Evolutionary conservation across 768 basidiomycete genomes (phyloP), one percentile per base, ranked within the genome.

Genomic region (Boletus vinaceobasis): DNA sequence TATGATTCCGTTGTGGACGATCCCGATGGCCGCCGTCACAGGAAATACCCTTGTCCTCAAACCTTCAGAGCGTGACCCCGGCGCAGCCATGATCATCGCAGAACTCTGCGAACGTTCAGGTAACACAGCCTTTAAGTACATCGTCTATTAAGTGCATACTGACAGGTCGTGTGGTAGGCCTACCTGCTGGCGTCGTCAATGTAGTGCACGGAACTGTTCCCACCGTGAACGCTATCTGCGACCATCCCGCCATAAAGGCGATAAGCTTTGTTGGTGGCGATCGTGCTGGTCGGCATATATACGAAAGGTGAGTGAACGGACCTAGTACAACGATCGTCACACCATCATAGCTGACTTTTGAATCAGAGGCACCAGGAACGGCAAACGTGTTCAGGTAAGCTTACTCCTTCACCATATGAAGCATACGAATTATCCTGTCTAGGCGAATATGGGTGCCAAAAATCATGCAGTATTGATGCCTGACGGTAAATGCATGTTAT

Each of bases 251-350:
- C 4, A 93, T 99, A 75, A 93, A 85, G 67, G 96, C 96, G 5
- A 94, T 98, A 66, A 93, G 91, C 59, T 98, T 99, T 65, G 96
- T 99, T 8, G 96, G 96, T 15, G 92, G 93, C 27, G 92, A 99
- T 70, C 79, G 80, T 27, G 96, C 96, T 4, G 96, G 96, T 33
- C 87, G 84, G 61, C 93, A 98, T 63, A 99, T 99, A 56, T 98
- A 93, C 64, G 84, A 95, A 63, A 79, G 93, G 89, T 82, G 61
- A 60, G 69, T 57, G 43, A 31, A 21, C 27, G 26, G 32, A 19
- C 42, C 1, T 43, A 31, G 23, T 31, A 33, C 11, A 39, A 36
- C 52, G 43, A 27, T 64, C 23, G 60, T 48, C 13, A 19, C 35
- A 29, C 10, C 11, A 15, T 27, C 19, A n/a, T 15, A 32, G 42